Evolutionary conservation across 768 basidiomycete genomes (phyloP).

Genomic region (Mycena crocata): DNA sequence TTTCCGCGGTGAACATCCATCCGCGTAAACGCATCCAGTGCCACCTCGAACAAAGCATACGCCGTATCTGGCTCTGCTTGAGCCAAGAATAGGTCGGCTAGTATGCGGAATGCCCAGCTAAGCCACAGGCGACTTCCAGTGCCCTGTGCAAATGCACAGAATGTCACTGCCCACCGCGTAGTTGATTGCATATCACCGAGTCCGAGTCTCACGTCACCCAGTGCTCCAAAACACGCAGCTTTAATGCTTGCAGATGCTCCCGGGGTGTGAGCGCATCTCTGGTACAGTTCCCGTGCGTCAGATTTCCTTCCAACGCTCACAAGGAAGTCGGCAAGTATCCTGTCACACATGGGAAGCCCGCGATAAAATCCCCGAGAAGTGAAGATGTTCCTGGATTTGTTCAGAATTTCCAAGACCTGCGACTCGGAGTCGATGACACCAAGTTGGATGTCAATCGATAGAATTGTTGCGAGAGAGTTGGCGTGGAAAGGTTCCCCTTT

Average conservation of each 20-base stretch:
- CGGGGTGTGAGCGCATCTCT: background rate
- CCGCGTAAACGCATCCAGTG: constrained; percentile 1
- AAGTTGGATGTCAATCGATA: background rate
- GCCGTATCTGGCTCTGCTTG: background rate
- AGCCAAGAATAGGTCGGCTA: background rate
- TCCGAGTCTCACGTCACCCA: background rate
- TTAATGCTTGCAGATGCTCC: no score
- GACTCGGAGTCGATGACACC: background rate
- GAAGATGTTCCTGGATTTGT: background rate
- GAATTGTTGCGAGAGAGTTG: background rate
- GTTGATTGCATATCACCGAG: background rate
- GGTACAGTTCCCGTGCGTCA: background rate
- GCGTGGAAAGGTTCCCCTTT: background rate
- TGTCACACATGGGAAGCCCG: background rate
- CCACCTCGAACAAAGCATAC: background rate
- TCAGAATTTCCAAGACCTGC: background rate
- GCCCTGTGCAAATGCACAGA: background rate
- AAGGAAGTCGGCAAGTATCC: background rate
- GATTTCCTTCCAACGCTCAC: background rate
- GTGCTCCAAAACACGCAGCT: background rate
- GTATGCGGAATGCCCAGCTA: background rate
- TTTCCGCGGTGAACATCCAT: constrained; percentile 2
- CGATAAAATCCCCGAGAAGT: background rate
- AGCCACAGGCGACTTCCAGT: background rate
- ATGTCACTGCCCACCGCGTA: background rate